These are phyloP conservation scores for Knoxia roxburghii DNA, from an alignment of 257 asterid genomes.

Conservation along the genomic window DNA sequence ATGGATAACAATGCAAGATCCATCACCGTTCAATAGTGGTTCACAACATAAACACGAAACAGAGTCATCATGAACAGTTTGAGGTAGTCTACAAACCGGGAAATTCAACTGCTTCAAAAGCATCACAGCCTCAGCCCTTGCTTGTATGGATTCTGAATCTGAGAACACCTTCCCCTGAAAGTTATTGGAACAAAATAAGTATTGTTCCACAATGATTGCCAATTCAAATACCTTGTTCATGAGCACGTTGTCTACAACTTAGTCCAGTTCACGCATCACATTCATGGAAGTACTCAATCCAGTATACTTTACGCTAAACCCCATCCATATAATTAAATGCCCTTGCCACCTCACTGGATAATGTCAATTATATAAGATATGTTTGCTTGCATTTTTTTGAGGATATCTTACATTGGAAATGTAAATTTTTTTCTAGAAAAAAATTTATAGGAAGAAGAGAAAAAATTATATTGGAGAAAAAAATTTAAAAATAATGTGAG, in stretches of 20 bases:
- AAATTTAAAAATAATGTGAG: too few species aligned
- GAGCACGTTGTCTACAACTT: not conserved
- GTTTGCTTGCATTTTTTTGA: too few species aligned
- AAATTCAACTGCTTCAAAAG: constrained; percentile 94
- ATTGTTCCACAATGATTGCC: not conserved
- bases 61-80: not conserved
- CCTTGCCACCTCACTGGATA: not conserved
- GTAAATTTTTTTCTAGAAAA: too few species aligned
- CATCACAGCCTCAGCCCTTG: constrained; percentile 98
- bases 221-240: not conserved
- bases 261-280: not conserved
- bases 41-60: not conserved
- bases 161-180: constrained; percentile 92
- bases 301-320: not conserved
- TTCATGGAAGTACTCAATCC: not conserved
- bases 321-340: not conserved
- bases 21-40: not conserved
- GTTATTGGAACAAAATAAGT: constrained; percentile 4
- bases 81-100: constrained; percentile 51
- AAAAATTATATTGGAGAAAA: too few species aligned
- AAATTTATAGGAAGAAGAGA: too few species aligned
- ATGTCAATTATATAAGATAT: not conserved
- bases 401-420: too few species aligned
- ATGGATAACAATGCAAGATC: not conserved
- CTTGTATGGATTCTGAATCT: constrained; percentile 96